Base-by-base conservation (phyloP, 352 stramenopile species). In the Globisporangium recalcitrans region DNA sequence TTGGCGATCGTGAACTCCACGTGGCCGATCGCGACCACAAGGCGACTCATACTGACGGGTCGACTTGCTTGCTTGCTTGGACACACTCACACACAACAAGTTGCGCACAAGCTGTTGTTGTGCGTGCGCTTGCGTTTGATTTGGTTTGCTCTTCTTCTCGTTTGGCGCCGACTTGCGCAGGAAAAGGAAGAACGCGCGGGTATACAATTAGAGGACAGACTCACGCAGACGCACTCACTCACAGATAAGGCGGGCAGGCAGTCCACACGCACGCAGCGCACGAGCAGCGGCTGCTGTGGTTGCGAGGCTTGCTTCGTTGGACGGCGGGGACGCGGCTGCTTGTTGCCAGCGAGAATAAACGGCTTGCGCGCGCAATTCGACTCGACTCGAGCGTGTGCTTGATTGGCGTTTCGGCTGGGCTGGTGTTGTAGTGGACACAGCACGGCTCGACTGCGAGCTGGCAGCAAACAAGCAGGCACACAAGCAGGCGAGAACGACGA, bases 1-100 rank as follows among this genome's bases (percentile, higher is more conserved):
- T 75, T 77, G 42, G 70, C 71, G 60, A 75, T 73, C 32, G 80
- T 89, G 72, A 91, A 88, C 75, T 91, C 82, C 63, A 90, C 80
- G 65, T 90, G 82, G 55, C 74, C 77, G 65, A 91, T 88, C 58
- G 80, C 69, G 36, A 91, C 82, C 56, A 88, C 77, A 48, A 91
- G 75, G 42, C 78, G 78, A 70, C 82, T 90, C 82, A 91, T 91
- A 11, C 13, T 58, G 49, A 49, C 3, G 52, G 34, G 22, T 7
- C 3, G 8, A 13, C 13, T 32, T 34, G 24, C 26, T 16, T 54
- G 49, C 32, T 38, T 38, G 32, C 32, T 38, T 38, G 34, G 34
- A 40, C 14, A 9, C 19, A 8, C 38, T 9, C 19, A 19, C 16
- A 21, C 16, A 46, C 5, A 44, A 36, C 48, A 22, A 52, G 47